Conservation (phyloP, 495 filamentous ascomycete species). For the Lasiosphaeriaceae sp. region DNA sequence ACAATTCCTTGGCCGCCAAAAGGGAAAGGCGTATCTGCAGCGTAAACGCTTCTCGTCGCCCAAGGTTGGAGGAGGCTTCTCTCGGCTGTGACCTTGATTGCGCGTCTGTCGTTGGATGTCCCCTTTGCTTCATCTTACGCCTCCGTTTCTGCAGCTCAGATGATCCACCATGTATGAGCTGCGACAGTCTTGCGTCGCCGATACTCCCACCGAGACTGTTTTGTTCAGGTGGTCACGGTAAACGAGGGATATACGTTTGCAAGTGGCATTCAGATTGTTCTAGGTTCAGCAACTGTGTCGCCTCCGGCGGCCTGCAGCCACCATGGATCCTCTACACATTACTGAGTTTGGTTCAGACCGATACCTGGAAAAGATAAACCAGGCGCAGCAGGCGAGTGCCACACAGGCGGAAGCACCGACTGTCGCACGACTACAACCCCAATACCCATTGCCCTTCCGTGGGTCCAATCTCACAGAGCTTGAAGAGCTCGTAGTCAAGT, state of each 20-base stretch:
- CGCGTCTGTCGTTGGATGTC: too few relatives aligned
- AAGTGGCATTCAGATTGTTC: slow-evolving; percentile 15
- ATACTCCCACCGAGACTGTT: slow-evolving; percentile 24
- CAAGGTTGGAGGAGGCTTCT: too few relatives aligned
- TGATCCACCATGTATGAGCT: slow-evolving; percentile 48
- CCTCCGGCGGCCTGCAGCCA: slow-evolving; percentile 16
- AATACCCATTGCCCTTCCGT: slow-evolving; percentile 41
- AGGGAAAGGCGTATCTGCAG: too few relatives aligned
- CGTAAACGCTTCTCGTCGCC: too few relatives aligned
- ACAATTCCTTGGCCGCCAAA: too few relatives aligned
- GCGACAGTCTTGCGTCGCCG: slow-evolving; percentile 31
- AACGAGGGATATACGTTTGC: slow-evolving; percentile 18
- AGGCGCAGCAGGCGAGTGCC: slow-evolving; percentile 29
- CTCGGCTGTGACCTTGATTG: too few relatives aligned
- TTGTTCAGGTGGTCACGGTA: slow-evolving; percentile 33
- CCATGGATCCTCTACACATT: slow-evolving; percentile 52
- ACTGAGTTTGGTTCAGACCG: slow-evolving; percentile 57
- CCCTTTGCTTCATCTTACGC: too few relatives aligned
- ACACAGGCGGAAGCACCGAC: slow-evolving; percentile 20
- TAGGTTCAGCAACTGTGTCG: slow-evolving; percentile 17
- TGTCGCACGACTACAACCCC: slow-evolving; percentile 18
- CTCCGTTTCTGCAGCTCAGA: slow-evolving; percentile 13
- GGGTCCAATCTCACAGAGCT: slow-evolving; percentile 25
- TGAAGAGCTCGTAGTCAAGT: slow-evolving; percentile 18
- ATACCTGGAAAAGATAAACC: slow-evolving; percentile 49